Evolutionary conservation across 2,329 filamentous ascomycete genomes (phyloP), one percentile per base, ranked within the genome.

Genomic region (Colletotrichum eleusines): DNA sequence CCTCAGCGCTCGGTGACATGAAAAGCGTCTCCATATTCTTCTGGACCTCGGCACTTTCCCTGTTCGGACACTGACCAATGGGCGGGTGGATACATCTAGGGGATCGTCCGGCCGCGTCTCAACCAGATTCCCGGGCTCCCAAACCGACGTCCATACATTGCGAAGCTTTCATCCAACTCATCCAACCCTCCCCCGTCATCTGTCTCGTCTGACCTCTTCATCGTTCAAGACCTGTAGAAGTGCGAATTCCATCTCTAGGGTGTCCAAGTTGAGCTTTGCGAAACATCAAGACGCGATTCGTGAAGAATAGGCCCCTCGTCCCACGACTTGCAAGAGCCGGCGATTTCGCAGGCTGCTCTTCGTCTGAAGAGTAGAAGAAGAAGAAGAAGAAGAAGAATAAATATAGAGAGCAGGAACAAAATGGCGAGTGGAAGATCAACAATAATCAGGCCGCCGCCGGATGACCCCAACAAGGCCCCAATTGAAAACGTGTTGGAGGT

Each of bases 401-500:
- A 40, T 2, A 2, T 2, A 38, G 46, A 31, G 9, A 33, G n/a
- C 11, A 4, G 12, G 40, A 26, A 20, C 64, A 55, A n/a, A 2
- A 71, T 71, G 69, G 64, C 69, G 2, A 44, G 75, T 18, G 72
- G 78, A 48, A 77, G 79, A 69, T 73, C 79, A 38, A 94, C 92
- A 0, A 86, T 97, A 65, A 89, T 97, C 74, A 88, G 90, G 76
- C 91, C 94, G 61, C 94, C 93, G 73, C 90, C 92, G 62, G 81
- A 90, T 40, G 91, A 97, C 78, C 83, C 89, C 55, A 87, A 87
- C 77, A 93, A 93, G 81, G 91, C 94, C 33, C 87, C 90, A 18
- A 97, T 98, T 73, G 95, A 98, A 83, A 95, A 97, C 81, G 91
- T 93, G 59, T 88, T 98, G 66, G 94, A 97, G 77, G 86, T 98